phyloP scores from a whole-genome alignment of 805 yeast genomes.

The Cyberlindnera galapagoensis region DNA sequence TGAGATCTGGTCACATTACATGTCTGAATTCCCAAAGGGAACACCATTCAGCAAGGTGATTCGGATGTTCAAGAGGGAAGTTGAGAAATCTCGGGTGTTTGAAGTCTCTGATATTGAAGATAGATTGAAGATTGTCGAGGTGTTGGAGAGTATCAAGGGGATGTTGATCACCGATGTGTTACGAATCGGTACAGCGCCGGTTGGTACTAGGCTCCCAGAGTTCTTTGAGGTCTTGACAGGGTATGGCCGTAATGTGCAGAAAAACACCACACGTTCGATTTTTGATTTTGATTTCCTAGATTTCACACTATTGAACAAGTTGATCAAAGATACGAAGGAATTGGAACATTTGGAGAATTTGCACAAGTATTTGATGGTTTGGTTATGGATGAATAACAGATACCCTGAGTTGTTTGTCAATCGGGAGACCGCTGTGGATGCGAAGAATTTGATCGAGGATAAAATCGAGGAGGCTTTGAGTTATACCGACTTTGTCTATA shows the following conservation, averaged over 20 bases:
- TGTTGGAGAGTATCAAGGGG: slow-evolving; percentile 36
- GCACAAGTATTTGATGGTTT: slow-evolving; percentile 62
- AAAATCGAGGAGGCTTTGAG: slow-evolving; percentile 33
- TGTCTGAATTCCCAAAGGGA: slow-evolving; percentile 51
- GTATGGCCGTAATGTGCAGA: slow-evolving; percentile 33
- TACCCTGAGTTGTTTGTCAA: slow-evolving; percentile 80
- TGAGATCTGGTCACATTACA: slow-evolving; percentile 57
- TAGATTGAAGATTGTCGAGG: slow-evolving; percentile 28
- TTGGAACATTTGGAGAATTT: slow-evolving; percentile 45
- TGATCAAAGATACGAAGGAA: slow-evolving; percentile 3
- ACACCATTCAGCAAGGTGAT: slow-evolving; percentile 42
- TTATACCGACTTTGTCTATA: slow-evolving; percentile 3
- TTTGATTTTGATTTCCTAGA: slow-evolving; percentile 38
- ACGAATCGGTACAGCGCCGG: slow-evolving; percentile 56
- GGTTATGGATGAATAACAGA: slow-evolving; percentile 81
- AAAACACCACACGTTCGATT: slow-evolving; percentile 43
- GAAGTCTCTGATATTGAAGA: slow-evolving; percentile 33
- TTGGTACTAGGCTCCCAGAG: slow-evolving; percentile 37
- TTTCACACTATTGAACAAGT: slow-evolving; percentile 4
- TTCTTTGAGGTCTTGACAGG: slow-evolving; percentile 42
- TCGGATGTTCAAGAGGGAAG: slow-evolving; percentile 37
- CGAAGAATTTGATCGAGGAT: slow-evolving; percentile 62
- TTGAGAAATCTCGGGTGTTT: slow-evolving; percentile 25
- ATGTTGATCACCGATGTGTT: slow-evolving; percentile 53
- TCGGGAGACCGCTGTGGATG: slow-evolving; percentile 61